These are phyloP conservation scores for Microthyrium microscopicum DNA, from an alignment of 2,329 filamentous ascomycete genomes.

Conservation along the genomic window DNA sequence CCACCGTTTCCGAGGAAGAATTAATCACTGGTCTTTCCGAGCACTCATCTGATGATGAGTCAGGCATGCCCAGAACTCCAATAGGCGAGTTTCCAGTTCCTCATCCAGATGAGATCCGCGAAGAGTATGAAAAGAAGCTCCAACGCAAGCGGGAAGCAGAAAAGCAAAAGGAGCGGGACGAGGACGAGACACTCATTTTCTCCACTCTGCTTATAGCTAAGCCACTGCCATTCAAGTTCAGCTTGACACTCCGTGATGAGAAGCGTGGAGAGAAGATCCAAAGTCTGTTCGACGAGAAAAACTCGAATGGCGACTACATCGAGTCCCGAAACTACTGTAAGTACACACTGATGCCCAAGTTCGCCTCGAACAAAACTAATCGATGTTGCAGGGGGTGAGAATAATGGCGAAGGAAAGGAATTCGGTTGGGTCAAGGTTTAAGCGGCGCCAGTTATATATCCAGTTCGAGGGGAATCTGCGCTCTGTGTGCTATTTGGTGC, in stretches of 20 bases:
- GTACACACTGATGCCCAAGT: too few relatives aligned
- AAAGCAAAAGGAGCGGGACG: conserved; percentile 1
- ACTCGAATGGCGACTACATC: conserved; percentile 22
- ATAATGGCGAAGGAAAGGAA: neutral
- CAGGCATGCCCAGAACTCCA: too few relatives aligned
- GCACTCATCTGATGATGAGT: conserved; percentile 5
- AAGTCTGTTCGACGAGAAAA: conserved; percentile 19
- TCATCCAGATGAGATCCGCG: conserved; percentile 2
- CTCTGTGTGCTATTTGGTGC: too few relatives aligned
- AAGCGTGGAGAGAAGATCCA: conserved; percentile 18
- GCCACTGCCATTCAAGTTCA: conserved; percentile 27
- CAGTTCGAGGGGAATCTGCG: too few relatives aligned
- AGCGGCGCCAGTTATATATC: too few relatives aligned
- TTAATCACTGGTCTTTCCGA: conserved; percentile 15
- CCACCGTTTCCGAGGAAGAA: conserved; percentile 20
- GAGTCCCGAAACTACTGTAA: conserved; percentile 24
- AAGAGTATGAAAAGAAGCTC: neutral
- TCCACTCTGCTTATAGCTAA: conserved; percentile 29
- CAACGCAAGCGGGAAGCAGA: neutral
- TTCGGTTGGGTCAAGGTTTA: conserved; percentile 5
- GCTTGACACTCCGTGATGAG: conserved; percentile 19
- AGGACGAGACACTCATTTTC: conserved; percentile 22
- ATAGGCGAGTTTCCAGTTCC: conserved; percentile 6
- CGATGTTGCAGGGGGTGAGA: too few relatives aligned
- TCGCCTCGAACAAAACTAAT: too few relatives aligned